phyloP scores from a whole-genome alignment of 176 grass and related monocot species.

The barley (Hordeum vulgare) region MorexV3_pseudomolecules_assembly NC_058522.1:543847869-543848368 shows the following conservation, averaged over 20 bases:
- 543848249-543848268: neutral
- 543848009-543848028: neutral
- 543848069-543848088: neutral
- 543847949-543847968: neutral
- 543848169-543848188: neutral
- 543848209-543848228: neutral
- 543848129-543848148: neutral
- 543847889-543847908: neutral
- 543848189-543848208: neutral
- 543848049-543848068: conserved; percentile 4
- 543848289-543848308: no score
- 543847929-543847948: conserved; percentile 14
- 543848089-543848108: no score
- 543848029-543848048: neutral
- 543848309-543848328: no score
- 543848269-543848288: no score
- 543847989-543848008: neutral
- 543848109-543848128: neutral
- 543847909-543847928: conserved; percentile 22
- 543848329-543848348: no score
- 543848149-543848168: no score
- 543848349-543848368: no score
- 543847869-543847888: neutral
- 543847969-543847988: neutral
- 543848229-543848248: neutral